phyloP scores from a whole-genome alignment of 805 yeast species.

The Candida loeiensis region DNA sequence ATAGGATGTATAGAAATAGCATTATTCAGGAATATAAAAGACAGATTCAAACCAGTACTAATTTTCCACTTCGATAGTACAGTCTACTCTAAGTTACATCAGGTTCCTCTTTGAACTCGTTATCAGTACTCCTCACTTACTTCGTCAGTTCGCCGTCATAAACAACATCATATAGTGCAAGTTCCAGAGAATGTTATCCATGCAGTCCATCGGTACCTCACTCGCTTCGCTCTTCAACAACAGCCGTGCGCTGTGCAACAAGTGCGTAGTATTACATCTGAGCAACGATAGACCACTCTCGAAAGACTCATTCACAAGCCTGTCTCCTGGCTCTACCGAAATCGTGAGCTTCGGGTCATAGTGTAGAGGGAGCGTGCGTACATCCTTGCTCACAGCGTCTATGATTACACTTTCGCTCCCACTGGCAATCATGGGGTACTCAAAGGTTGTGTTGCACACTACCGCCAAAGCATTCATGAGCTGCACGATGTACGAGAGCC shows the following conservation, averaged over 20 bases:
- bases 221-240: constrained; percentile 10
- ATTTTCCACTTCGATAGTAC: too few relatives aligned
- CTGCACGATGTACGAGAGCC: constrained; percentile 28
- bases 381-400: constrained; percentile 18
- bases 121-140: background rate
- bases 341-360: constrained; percentile 22
- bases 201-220: constrained; percentile 36
- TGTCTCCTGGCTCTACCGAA: constrained; percentile 10
- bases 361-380: constrained; percentile 23
- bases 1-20: too few relatives aligned
- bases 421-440: constrained; percentile 24
- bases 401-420: constrained; percentile 22
- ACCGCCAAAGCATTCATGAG: constrained; percentile 23
- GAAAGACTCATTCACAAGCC: constrained; percentile 22
- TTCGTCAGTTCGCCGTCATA: constrained; percentile 23
- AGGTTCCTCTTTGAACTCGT: background rate
- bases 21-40: too few relatives aligned
- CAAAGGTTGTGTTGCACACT: constrained; percentile 23
- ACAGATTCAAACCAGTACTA: too few relatives aligned
- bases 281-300: constrained; percentile 33
- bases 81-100: background rate
- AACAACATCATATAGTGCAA: constrained; percentile 34
- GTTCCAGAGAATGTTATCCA: constrained; percentile 41
- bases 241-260: constrained; percentile 19
- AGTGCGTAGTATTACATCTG: constrained; percentile 26